These are phyloP conservation scores for Streptanthus diversifolius DNA, from an alignment of 345 rosid genomes.

Conservation along the genomic window DNA sequence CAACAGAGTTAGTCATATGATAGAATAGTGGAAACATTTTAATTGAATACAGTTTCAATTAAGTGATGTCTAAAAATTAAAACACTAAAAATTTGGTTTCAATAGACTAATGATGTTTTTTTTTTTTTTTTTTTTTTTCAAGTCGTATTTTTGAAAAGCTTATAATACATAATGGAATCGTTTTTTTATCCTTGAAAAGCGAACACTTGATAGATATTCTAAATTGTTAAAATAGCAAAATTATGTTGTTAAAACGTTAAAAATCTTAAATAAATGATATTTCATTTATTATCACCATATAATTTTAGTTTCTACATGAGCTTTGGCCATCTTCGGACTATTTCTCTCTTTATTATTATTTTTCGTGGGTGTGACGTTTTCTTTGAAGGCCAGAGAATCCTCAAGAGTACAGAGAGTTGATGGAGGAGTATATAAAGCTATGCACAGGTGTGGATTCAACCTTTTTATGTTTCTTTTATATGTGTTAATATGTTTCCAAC, in stretches of 20 bases:
- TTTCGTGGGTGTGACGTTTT: not conserved
- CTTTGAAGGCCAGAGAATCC: conserved; percentile 60
- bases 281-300: too few species aligned
- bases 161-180: not conserved
- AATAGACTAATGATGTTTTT: not conserved
- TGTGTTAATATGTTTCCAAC: not conserved
- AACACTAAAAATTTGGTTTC: not conserved
- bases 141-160: too few species aligned
- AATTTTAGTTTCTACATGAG: too few species aligned
- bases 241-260: not conserved
- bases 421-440: conserved; percentile 60
- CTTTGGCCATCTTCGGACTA: too few species aligned
- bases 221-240: not conserved
- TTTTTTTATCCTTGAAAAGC: too few species aligned
- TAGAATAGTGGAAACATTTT: not conserved
- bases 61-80: too few species aligned
- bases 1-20: not conserved
- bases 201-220: too few species aligned
- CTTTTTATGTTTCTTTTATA: not conserved
- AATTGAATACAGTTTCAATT: not conserved
- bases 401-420: conserved; percentile 41
- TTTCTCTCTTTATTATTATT: too few species aligned
- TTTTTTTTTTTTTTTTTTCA: not conserved
- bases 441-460: conserved; percentile 55
- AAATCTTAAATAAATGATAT: too few species aligned